Conservation (phyloP, 805 yeast genomes). For the Candida corydali region DNA sequence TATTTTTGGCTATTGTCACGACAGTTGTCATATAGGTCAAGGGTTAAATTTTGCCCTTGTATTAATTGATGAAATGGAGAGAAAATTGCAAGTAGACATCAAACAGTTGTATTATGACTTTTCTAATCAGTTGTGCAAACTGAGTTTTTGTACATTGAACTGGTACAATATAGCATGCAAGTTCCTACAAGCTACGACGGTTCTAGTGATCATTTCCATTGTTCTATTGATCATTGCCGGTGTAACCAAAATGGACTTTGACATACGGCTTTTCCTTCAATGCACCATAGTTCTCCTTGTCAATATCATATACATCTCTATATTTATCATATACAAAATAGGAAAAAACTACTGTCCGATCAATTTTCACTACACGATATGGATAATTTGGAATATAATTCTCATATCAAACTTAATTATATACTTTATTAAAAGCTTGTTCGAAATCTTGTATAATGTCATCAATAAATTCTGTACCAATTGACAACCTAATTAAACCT, state of each 20-base stretch:
- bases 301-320: not conserved
- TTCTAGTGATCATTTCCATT: no score
- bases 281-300: no score
- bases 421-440: constrained; percentile 71
- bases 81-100: constrained; percentile 2
- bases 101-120: constrained; percentile 4
- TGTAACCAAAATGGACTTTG: no score
- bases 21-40: constrained; percentile 4
- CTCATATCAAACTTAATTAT: constrained; percentile 10
- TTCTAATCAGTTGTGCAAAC: constrained; percentile 4
- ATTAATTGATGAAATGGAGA: constrained; percentile 6
- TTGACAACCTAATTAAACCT: constrained; percentile 83
- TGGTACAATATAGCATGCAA: constrained; percentile 1
- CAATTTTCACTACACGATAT: not conserved
- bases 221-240: no score
- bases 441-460: constrained; percentile 88
- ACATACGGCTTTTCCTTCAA: no score
- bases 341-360: not conserved
- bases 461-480: constrained; percentile 88
- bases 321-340: not conserved
- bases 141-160: constrained; percentile 4
- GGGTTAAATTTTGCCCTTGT: constrained; percentile 7
- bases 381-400: constrained; percentile 3
- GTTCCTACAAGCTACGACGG: not conserved
- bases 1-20: constrained; percentile 7